Evolutionary conservation across 257 asterid genomes (phyloP).

Genomic region (Ophiorrhiza pumila): DNA sequence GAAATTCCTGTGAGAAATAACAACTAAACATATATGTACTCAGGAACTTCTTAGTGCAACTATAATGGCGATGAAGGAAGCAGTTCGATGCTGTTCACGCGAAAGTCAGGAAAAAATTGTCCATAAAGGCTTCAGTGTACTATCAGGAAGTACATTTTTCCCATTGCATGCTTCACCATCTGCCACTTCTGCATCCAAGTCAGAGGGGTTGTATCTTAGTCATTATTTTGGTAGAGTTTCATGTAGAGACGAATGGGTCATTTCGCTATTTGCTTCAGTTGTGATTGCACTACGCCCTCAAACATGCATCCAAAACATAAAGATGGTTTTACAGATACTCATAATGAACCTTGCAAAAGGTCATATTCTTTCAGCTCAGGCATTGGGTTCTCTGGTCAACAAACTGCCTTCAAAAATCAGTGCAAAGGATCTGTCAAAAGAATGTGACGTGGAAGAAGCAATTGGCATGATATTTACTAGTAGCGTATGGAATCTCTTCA

Average conservation of each 20-base stretch:
- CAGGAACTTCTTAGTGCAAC: constrained; percentile 71
- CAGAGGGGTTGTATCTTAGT: constrained; percentile 33
- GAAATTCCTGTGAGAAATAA: not conserved
- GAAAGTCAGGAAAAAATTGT: constrained; percentile 63
- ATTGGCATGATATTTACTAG: constrained; percentile 47
- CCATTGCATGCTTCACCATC: constrained; percentile 30
- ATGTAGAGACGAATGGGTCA: constrained; percentile 53
- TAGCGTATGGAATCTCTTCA: constrained; percentile 33
- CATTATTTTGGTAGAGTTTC: constrained; percentile 29
- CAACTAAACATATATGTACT: constrained; percentile 17
- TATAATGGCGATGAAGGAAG: constrained; percentile 68
- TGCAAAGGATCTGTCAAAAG: constrained; percentile 25
- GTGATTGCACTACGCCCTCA: constrained; percentile 71
- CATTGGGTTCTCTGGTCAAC: constrained; percentile 90
- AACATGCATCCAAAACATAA: constrained; percentile 53
- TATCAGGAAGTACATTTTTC: constrained; percentile 40
- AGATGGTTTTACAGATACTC: constrained; percentile 56
- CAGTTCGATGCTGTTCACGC: constrained; percentile 64
- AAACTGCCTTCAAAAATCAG: constrained; percentile 61
- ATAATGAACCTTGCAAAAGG: constrained; percentile 51
- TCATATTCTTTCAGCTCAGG: constrained; percentile 89
- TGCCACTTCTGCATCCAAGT: constrained; percentile 25
- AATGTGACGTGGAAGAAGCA: constrained; percentile 53
- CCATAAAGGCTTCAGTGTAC: constrained; percentile 45
- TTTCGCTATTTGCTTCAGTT: constrained; percentile 75